Percentiles rank a stretch among this genome's conserved stretches.
Conservation (phyloP, 2,329 filamentous ascomycete genomes). For the Alternaria ventricosa region DNA sequence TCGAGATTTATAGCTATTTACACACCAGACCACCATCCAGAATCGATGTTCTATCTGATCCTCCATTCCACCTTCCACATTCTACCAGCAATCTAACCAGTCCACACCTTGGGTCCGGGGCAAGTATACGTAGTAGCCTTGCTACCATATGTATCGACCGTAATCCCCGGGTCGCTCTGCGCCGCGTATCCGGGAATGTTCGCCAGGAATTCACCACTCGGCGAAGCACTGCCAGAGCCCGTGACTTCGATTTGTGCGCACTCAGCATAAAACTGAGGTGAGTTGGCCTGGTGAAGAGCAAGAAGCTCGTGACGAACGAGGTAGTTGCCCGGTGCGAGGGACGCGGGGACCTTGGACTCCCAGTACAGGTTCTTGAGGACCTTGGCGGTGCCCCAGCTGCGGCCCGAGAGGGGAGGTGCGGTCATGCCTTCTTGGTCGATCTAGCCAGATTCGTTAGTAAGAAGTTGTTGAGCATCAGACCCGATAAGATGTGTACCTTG, state of each 20-base stretch:
- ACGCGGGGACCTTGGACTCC: conserved; percentile 60
- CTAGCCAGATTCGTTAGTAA: conserved; percentile 1
- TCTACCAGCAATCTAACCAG: conserved; percentile 42
- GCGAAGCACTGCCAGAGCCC: conserved; percentile 56
- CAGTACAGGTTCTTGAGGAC: conserved; percentile 59
- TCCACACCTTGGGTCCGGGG: conserved; percentile 60
- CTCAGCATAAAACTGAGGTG: conserved; percentile 62
- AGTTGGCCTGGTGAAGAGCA: conserved; percentile 62
- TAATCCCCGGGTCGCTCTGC: conserved; percentile 58
- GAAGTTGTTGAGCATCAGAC: background rate
- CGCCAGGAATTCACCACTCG: conserved; percentile 52
- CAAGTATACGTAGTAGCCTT: conserved; percentile 55
- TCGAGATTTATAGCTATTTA: background rate
- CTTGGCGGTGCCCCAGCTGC: conserved; percentile 58
- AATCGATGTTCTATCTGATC: too few species aligned
- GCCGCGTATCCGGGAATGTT: conserved; percentile 53
- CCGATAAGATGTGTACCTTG: conserved; percentile 53
- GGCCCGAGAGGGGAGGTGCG: conserved; percentile 54
- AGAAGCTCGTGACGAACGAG: conserved; percentile 62
- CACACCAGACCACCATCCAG: background rate
- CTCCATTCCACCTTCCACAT: background rate
- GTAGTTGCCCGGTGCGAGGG: conserved; percentile 46
- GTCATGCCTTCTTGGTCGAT: conserved; percentile 61
- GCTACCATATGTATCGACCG: conserved; percentile 58
- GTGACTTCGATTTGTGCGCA: conserved; percentile 64